A percentile compares a stretch with the other conserved stretches of the same genome.
Conservation (phyloP, 345 rosid species). For the Eucalyptus viminalis region DNA sequence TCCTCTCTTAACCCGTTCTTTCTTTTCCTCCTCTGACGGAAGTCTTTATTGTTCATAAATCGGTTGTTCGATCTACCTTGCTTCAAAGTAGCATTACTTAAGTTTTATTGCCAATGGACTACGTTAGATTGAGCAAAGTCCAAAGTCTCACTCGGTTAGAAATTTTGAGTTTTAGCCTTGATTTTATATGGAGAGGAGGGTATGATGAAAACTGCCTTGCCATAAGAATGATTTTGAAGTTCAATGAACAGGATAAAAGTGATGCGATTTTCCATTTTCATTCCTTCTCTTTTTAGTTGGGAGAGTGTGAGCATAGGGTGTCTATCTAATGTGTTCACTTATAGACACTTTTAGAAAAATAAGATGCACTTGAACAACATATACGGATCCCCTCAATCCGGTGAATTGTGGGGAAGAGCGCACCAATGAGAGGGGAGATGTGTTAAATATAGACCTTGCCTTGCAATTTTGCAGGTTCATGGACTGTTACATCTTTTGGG, state of each 20-base stretch:
- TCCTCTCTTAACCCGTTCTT: background rate
- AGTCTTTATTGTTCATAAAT: background rate
- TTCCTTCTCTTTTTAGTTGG: background rate
- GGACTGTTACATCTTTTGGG: slow-evolving; percentile 90
- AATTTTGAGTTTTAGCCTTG: background rate
- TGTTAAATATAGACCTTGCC: background rate
- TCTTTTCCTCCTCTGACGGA: background rate
- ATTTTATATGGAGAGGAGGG: background rate
- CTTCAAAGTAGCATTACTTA: background rate
- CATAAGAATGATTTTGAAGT: background rate
- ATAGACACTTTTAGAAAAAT: background rate
- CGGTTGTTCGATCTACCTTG: background rate
- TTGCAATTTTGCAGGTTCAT: slow-evolving; percentile 49
- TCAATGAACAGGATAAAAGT: background rate
- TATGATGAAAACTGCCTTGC: background rate
- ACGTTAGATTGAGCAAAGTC: background rate
- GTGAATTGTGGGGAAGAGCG: background rate
- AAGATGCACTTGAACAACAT: background rate
- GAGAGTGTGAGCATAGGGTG: background rate
- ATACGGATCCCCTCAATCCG: background rate
- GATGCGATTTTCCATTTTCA: background rate
- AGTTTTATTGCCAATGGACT: background rate
- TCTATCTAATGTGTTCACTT: background rate
- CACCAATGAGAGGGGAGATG: background rate
- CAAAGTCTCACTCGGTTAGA: background rate